Evolutionary conservation across 306 rosid species (phyloP), one percentile per base, ranked within the genome.

Genomic region (Vicia sativa): DNA sequence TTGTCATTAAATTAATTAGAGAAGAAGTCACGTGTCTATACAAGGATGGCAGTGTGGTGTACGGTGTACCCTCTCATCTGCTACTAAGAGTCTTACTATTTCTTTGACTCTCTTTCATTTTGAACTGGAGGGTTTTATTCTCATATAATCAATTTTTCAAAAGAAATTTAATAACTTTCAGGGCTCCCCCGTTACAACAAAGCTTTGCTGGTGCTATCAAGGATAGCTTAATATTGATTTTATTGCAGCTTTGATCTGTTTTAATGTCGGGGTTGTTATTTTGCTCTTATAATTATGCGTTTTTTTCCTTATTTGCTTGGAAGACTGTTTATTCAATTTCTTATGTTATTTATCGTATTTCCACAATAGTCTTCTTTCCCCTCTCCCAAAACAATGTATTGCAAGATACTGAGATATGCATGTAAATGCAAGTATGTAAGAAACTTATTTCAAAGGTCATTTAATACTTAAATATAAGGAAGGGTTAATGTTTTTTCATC

Each of bases 401-500:
- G 37, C 18, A 12, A 61, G 31, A 35, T 29, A 34, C 38, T 34
- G 38, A 34, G 38, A 34, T 34, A 55, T 46, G 14, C 13, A 39
- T 11, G 14, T 15, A 11, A 23, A 43, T 34, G 37, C 9, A 49
- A 12, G 54, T 16, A 14, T 54, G 48, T 70, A 29, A 19, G n/a
- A 56, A 65, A 74, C n/a, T 71, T 59, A 68, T 11, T 28, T 41
- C 52, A 16, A 35, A 57, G 26, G 39, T 11, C 62, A 16, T 48
- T 65, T 59, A 14, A 4, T 50, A 59, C 14, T 14, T 58, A 15
- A 4, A 11, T 72, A 59, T 49, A n/a, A 66, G 37, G 71, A 61
- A 66, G 37, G 71, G 53, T 37, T 43, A 19, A 52, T 49, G 31
- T 15, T 54, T 55, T 67, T 75, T 54, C 34, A 26, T 35, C 37